Evolutionary conservation across 768 basidiomycete species (phyloP), one percentile per base, ranked within the genome.

Genomic region (Leccinum uliginosum): DNA sequence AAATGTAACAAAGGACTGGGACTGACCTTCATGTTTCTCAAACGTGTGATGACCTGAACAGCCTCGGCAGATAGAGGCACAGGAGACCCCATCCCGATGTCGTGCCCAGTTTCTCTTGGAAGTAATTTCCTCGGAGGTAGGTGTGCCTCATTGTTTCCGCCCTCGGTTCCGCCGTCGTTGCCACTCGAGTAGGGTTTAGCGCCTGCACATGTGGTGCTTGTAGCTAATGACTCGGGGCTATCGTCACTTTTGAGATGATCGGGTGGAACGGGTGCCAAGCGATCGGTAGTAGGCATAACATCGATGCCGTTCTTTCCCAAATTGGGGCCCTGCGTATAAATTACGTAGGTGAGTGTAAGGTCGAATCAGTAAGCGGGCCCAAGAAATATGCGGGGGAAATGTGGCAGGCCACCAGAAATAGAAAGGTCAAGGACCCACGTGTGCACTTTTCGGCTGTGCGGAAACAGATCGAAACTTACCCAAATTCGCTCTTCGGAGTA

Each of bases 61-160:
- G 91, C 89, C 63, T 91, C 86, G 5, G 78, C 76, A 4, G 89
- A 90, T 15, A 95, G 76, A 0, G 86, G 85, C 0, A 92, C 85
- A 12, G 91, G 91, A 1, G 91, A 92, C 2, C 88, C 86, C 85
- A 91, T 87, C 6, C 91, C 91, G 54, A 92, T 91, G 67, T 92
- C 91, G 55, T 87, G 81, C 1, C 91, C 91, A 0, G 90, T 91
- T 74, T 93, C 91, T 48, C 91, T 82, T 0, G 91, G 91, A 30
- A 93, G 77, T 7, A 83, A 74, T 62, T 84, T 61, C 62, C 82
- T 85, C 10, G 59, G 34, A 30, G 57, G 53, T 2, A 46, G 59
- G 34, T n/a, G n/a, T 27, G 15, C 6, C n/a, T 45, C 57, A 38
- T 35, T 26, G 4, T 9, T 44, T 23, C 32, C 54, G 8, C 40